Conservation (phyloP, 108 stramenopile species). For the Fragilariopsis cylindrus region DNA sequence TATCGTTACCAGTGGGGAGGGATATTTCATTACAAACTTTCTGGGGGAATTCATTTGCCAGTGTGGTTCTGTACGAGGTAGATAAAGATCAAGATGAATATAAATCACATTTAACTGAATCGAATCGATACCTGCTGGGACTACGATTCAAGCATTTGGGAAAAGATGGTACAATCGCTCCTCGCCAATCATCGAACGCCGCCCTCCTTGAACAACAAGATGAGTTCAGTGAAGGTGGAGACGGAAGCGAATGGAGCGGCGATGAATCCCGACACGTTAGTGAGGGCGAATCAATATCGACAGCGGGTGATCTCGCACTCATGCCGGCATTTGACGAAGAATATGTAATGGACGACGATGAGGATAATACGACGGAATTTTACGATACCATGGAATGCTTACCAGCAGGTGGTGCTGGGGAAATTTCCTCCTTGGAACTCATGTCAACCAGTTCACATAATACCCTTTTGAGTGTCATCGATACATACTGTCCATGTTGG, state of each 20-base stretch:
- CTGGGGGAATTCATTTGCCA: conserved; percentile 65
- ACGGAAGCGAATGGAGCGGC: conserved; percentile 14
- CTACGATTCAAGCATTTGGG: conserved; percentile 17
- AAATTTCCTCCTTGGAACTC: conserved; percentile 15
- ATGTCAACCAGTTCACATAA: conserved; percentile 9
- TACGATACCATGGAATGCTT: conserved; percentile 12
- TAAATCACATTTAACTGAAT: conserved; percentile 3
- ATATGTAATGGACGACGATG: conserved; percentile 5
- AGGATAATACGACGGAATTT: background rate
- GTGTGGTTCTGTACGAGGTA: conserved; percentile 34
- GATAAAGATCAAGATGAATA: background rate
- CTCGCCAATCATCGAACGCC: conserved; percentile 4
- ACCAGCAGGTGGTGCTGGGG: conserved; percentile 1
- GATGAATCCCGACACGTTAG: conserved; percentile 12
- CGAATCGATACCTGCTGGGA: conserved; percentile 12
- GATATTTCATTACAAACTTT: conserved; percentile 69
- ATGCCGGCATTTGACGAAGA: conserved; percentile 18
- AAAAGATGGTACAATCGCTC: background rate
- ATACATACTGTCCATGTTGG: conserved; percentile 48
- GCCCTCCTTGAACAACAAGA: conserved; percentile 8
- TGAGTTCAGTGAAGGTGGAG: background rate
- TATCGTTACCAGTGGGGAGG: conserved; percentile 59
- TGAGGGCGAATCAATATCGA: conserved; percentile 9
- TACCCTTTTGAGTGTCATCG: conserved; percentile 22
- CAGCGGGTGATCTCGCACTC: background rate